Evolutionary conservation across 1,139 yeast genomes (phyloP), one percentile per base, ranked within the genome.

Genomic region (Zygosaccharomyces sapae): DNA sequence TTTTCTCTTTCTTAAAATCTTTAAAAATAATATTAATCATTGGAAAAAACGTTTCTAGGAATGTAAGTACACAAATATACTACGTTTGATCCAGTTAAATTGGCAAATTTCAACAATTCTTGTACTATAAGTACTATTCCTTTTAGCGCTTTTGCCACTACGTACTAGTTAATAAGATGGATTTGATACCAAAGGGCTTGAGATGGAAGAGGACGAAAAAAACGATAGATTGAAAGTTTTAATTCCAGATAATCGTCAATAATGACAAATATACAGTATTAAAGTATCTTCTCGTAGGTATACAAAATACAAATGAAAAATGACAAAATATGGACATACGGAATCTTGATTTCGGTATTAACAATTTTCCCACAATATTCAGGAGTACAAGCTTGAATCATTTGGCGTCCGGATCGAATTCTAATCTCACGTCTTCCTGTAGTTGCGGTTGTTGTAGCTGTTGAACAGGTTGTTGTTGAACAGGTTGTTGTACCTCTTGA

Each of bases 1-100:
- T 80, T 66, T 83, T 86, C 66, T 87, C 90, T 72, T 92, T 94
- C 72, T 90, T 89, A 70, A 92, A 86, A 70, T 92, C 96, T 67
- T 90, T 89, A 67, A 92, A 81, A 46, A 84, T 79, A 56, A 94
- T 74, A 70, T 83, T 86, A 95, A 92, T 89, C 59, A 51, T 63
- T 33, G 29, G 19, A 12, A 31, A 31, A 31, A 31, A 31, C 34
- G 18, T 8, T 13, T 13, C 9, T 31, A 31, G 34, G 13, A 31
- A 31, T 34, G 13, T 24, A 31, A 13, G 4, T 8, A n/a, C 33
- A 30, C n/a, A 30, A 30, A 9, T n/a, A 9, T 12, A 30, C 8
- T 39, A 10, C 18, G 27, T 29, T 34, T 16, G 9, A 34, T 34
- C 36, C 30, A 29, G 45, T 24, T 25, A 22, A 24, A 12, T 16